These are phyloP conservation scores for Hortaea sp. DNA, from an alignment of 2,329 filamentous ascomycete species.

Conservation along the genomic window DNA sequence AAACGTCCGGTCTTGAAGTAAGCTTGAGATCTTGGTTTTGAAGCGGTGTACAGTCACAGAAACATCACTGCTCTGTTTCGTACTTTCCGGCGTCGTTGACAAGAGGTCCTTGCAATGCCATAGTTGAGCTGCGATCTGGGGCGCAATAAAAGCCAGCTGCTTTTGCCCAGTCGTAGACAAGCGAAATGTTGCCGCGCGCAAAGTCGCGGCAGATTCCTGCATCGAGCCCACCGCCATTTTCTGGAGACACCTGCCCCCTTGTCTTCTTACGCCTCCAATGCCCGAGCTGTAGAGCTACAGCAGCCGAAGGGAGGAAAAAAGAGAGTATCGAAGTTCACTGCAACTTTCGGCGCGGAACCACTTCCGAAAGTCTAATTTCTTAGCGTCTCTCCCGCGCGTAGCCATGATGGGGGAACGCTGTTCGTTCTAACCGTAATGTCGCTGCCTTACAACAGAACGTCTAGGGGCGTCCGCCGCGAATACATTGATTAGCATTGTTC, in stretches of 20 bases:
- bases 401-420: too few species aligned
- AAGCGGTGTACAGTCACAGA: conserved; percentile 69
- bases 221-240: background rate
- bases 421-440: too few species aligned
- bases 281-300: too few species aligned
- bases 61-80: conserved; percentile 52
- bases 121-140: conserved; percentile 52
- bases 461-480: too few species aligned
- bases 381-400: too few species aligned
- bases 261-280: background rate
- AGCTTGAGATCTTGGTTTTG: conserved; percentile 64
- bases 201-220: conserved; percentile 26
- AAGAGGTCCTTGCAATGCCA: conserved; percentile 49
- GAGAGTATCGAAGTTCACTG: too few species aligned
- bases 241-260: background rate
- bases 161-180: conserved; percentile 61
- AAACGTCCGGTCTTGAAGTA: conserved; percentile 65
- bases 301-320: too few species aligned
- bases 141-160: conserved; percentile 63
- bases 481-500: too few species aligned
- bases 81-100: conserved; percentile 48
- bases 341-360: too few species aligned
- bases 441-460: too few species aligned
- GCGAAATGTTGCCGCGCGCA: conserved; percentile 56
- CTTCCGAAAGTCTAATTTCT: too few species aligned